phyloP scores from a whole-genome alignment of 2,329 filamentous ascomycete species.

The Knoxdaviesia capensis region DNA sequence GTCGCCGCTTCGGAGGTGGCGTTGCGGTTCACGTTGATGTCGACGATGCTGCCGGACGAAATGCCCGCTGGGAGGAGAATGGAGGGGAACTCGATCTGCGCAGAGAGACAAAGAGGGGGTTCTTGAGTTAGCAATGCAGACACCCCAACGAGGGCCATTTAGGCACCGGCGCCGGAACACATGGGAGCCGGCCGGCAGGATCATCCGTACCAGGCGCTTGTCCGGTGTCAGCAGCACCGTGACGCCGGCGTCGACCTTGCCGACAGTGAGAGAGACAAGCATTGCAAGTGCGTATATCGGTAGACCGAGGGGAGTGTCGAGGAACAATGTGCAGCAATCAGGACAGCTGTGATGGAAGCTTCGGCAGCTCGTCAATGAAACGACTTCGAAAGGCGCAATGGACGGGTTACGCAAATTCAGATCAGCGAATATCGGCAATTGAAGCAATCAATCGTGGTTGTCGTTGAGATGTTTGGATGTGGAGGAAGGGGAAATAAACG shows the following conservation, averaged over 20 bases:
- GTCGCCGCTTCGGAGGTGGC: conserved; percentile 54
- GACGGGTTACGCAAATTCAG: too few relatives aligned
- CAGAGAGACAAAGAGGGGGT: not conserved
- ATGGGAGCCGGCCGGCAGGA: not conserved
- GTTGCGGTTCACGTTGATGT: conserved; percentile 89
- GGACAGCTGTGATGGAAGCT: too few relatives aligned
- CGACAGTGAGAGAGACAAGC: conserved; percentile 94
- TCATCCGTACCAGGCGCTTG: conserved; percentile 63
- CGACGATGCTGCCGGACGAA: conserved; percentile 87
- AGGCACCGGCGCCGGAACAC: too few relatives aligned
- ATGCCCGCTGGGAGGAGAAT: conserved; percentile 93
- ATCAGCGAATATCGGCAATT: too few relatives aligned
- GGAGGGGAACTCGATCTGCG: conserved; percentile 92
- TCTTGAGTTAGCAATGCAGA: not conserved
- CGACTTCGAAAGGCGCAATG: too few relatives aligned
- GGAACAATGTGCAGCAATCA: too few relatives aligned
- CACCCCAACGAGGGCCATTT: not conserved
- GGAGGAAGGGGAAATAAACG: too few relatives aligned
- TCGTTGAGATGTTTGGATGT: too few relatives aligned
- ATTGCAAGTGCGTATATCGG: conserved; percentile 24
- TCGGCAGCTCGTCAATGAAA: too few relatives aligned
- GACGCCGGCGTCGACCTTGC: conserved; percentile 97
- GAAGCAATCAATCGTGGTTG: too few relatives aligned
- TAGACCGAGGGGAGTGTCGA: too few relatives aligned
- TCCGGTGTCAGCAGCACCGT: conserved; percentile 92